These are phyloP conservation scores for Jimgerdemannia lactiflua DNA, from an alignment of 192 early-diverging fungal genomes.

Conservation along the genomic window DNA sequence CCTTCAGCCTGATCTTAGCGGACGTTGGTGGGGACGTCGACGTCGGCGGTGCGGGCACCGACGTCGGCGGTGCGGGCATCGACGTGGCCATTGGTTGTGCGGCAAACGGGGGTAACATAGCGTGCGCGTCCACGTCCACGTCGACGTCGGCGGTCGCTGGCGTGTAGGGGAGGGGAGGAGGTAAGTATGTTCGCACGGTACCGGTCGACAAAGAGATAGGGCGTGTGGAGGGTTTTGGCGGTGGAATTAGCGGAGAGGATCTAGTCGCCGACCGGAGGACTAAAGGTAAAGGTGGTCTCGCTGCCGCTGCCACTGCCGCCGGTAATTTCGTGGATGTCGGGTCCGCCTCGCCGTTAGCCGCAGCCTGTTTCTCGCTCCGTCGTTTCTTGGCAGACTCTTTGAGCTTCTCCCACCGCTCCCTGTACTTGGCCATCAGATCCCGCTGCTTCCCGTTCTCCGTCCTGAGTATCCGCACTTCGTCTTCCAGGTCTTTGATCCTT, in stretches of 20 bases:
- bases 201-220: background rate
- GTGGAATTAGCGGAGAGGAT: background rate
- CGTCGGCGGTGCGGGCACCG: too few relatives aligned
- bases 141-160: background rate
- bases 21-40: background rate
- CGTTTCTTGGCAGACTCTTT: constrained; percentile 68
- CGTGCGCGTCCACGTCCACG: background rate
- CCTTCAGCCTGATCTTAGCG: background rate
- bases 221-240: background rate
- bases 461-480: constrained; percentile 44
- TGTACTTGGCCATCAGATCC: constrained; percentile 60
- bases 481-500: constrained; percentile 53
- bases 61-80: background rate
- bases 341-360: background rate
- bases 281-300: too few relatives aligned
- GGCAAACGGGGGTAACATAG: background rate
- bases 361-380: background rate
- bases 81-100: background rate
- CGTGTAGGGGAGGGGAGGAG: background rate
- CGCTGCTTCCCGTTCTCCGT: constrained; percentile 51
- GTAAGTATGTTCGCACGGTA: background rate
- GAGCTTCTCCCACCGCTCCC: constrained; percentile 75
- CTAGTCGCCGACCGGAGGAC: too few relatives aligned
- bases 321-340: background rate
- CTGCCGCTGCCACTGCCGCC: background rate